Conservation (phyloP, 805 yeast genomes). For the Metschnikowia cerradonensis region DNA sequence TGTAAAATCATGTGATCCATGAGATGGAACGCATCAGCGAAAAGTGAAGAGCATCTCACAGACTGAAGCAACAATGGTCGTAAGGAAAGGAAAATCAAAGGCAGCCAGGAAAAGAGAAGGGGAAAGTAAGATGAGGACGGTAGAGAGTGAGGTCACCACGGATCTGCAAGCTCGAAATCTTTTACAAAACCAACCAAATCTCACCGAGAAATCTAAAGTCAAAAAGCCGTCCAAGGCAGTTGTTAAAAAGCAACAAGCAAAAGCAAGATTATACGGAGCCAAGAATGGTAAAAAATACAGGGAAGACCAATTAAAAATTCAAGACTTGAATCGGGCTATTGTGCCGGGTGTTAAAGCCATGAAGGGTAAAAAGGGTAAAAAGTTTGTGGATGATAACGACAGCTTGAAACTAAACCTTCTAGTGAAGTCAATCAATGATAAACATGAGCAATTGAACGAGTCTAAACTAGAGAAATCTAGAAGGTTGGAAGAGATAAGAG, state of each 20-base stretch:
- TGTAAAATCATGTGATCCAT: not conserved
- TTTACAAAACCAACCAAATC: constrained; percentile 53
- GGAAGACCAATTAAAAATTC: constrained; percentile 78
- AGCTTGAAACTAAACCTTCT: constrained; percentile 59
- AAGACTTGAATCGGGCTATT: constrained; percentile 75
- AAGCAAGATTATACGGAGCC: constrained; percentile 64
- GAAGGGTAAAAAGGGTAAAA: constrained; percentile 85
- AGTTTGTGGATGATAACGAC: constrained; percentile 70
- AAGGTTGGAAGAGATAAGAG: constrained; percentile 86
- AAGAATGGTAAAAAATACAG: constrained; percentile 53
- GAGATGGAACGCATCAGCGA: constrained; percentile 2
- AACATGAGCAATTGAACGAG: constrained; percentile 72
- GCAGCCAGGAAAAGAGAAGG: constrained; percentile 52
- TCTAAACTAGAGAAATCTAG: constrained; percentile 87
- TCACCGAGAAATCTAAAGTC: constrained; percentile 55
- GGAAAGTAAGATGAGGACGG: constrained; percentile 52
- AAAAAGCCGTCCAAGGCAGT: constrained; percentile 46
- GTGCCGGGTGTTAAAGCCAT: constrained; percentile 76
- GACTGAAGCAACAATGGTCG: constrained; percentile 43
- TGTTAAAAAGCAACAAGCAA: constrained; percentile 64
- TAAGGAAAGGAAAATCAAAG: constrained; percentile 46
- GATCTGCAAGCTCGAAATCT: constrained; percentile 70
- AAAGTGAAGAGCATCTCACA: constrained; percentile 7
- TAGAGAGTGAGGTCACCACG: constrained; percentile 61
- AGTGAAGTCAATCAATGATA: constrained; percentile 77